These are phyloP conservation scores for Ogataea allantospora DNA, from an alignment of 805 yeast genomes.

Conservation along the genomic window DNA sequence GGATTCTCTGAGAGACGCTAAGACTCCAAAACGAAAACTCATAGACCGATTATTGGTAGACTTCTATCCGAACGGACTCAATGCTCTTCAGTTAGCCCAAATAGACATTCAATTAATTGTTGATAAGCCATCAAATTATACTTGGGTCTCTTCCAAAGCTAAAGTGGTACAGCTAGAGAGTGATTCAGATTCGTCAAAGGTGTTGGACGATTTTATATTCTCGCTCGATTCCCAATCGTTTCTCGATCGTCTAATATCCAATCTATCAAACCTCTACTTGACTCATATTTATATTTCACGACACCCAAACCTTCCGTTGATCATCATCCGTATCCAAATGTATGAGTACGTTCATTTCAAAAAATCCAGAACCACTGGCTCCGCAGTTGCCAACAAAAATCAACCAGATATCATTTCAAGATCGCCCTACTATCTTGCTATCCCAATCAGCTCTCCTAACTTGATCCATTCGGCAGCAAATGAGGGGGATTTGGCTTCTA, in stretches of 20 bases:
- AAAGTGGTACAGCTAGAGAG: slow-evolving; percentile 26
- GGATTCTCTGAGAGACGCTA: slow-evolving; percentile 11
- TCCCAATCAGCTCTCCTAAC: slow-evolving; percentile 66
- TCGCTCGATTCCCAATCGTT: slow-evolving; percentile 52
- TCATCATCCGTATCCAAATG: slow-evolving; percentile 64
- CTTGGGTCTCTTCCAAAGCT: slow-evolving; percentile 50
- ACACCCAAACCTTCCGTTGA: slow-evolving; percentile 61
- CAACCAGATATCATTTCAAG: slow-evolving; percentile 49
- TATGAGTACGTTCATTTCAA: slow-evolving; percentile 46
- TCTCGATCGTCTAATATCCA: slow-evolving; percentile 44
- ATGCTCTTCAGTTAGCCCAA: slow-evolving; percentile 66
- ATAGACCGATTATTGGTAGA: slow-evolving; percentile 48
- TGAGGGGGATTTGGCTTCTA: slow-evolving; percentile 44
- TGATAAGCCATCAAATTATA: slow-evolving; percentile 49
- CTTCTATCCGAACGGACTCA: slow-evolving; percentile 57
- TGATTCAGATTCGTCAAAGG: slow-evolving; percentile 21
- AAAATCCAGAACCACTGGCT: slow-evolving; percentile 7
- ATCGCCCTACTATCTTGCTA: slow-evolving; percentile 61
- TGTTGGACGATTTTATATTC: slow-evolving; percentile 32
- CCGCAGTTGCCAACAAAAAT: slow-evolving; percentile 7
- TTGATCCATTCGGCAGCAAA: slow-evolving; percentile 50
- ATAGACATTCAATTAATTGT: slow-evolving; percentile 65
- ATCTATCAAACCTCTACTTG: slow-evolving; percentile 50
- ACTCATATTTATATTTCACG: slow-evolving; percentile 65
- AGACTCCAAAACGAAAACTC: slow-evolving; percentile 30